These are phyloP conservation scores for Telfairia occidentalis DNA, from an alignment of 331 rosid species.

Conservation along the genomic window DNA sequence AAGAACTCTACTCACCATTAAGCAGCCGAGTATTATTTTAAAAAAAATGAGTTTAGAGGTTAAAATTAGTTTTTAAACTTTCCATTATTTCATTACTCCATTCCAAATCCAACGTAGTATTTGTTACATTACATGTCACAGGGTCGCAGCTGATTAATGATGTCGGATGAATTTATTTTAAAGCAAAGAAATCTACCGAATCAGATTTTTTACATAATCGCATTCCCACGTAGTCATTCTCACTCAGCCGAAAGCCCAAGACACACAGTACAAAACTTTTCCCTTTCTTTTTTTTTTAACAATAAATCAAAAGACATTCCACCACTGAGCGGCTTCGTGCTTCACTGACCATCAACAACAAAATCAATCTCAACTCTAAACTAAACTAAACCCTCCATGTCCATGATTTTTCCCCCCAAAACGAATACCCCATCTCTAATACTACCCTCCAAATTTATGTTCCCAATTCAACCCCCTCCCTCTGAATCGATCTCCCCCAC, in stretches of 20 bases:
- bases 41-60: too few relatives aligned
- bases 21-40: too few relatives aligned
- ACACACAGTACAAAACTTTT: background rate
- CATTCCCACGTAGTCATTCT: background rate
- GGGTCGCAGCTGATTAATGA: background rate
- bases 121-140: background rate
- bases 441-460: background rate
- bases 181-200: conserved; percentile 3
- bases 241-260: background rate
- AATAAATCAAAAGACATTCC: conserved; percentile 5
- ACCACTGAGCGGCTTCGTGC: background rate
- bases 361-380: background rate
- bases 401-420: background rate
- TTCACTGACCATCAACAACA: background rate
- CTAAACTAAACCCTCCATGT: conserved; percentile 7
- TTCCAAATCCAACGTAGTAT: background rate
- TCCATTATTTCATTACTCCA: background rate
- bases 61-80: background rate
- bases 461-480: background rate
- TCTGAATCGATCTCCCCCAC: background rate
- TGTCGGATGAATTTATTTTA: conserved; percentile 4
- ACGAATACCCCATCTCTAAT: background rate
- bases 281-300: background rate
- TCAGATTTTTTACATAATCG: conserved; percentile 10
- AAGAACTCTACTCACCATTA: too few relatives aligned